phyloP scores from a whole-genome alignment of 805 yeast genomes.

The Zygoascus biomembranicola region DNA sequence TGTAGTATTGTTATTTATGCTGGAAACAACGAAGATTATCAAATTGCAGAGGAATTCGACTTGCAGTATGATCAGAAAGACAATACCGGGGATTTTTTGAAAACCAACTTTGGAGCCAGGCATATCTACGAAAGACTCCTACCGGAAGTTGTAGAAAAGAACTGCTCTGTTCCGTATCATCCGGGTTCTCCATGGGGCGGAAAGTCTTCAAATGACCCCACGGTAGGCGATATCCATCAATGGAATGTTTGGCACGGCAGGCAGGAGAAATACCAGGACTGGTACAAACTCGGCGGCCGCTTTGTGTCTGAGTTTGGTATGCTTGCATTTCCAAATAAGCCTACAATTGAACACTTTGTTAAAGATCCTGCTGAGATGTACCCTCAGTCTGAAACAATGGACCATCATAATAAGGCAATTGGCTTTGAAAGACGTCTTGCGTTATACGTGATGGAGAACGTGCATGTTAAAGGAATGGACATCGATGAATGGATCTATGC shows the following conservation, averaged over 20 bases:
- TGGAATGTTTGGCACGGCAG: constrained; percentile 54
- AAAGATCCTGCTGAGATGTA: constrained; percentile 32
- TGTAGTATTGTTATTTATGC: constrained; percentile 34
- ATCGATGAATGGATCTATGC: constrained; percentile 40
- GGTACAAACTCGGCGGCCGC: constrained; percentile 40
- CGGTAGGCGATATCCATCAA: constrained; percentile 44
- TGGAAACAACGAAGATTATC: constrained; percentile 45
- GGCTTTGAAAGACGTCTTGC: constrained; percentile 42
- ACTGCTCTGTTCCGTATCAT: constrained; percentile 32
- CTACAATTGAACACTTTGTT: constrained; percentile 32
- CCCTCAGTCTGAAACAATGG: constrained; percentile 39
- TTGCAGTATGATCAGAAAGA: constrained; percentile 26
- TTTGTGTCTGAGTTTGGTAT: constrained; percentile 50
- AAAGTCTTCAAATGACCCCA: constrained; percentile 28
- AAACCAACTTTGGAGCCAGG: constrained; percentile 35
- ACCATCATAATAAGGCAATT: constrained; percentile 42
- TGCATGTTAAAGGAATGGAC: constrained; percentile 30
- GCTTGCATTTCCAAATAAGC: constrained; percentile 37
- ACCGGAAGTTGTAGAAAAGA: constrained; percentile 30
- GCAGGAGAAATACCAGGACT: constrained; percentile 42
- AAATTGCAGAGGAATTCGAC: constrained; percentile 32
- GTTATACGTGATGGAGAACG: constrained; percentile 39
- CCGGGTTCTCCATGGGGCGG: constrained; percentile 47
- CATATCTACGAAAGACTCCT: constrained; percentile 34
- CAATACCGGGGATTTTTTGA: constrained; percentile 11